Evolutionary conservation across 2,329 filamentous ascomycete species (phyloP).

Genomic region (Claviceps pusilla): DNA sequence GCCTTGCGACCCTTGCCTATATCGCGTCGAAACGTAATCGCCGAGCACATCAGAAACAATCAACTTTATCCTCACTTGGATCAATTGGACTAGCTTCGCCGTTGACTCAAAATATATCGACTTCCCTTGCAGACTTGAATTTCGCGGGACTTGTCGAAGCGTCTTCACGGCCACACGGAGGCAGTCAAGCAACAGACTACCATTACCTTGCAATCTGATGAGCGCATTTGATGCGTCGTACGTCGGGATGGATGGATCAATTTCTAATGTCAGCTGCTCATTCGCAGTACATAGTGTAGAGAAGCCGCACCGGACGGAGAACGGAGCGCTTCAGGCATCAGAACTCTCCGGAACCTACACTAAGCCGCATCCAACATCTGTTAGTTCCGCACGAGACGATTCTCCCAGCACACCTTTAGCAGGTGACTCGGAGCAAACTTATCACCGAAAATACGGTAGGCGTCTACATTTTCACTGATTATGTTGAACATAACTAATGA

Average conservation of each 20-base stretch:
- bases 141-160: constrained; percentile 32
- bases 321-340: constrained; percentile 29
- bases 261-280: constrained; percentile 26
- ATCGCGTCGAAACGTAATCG: constrained; percentile 24
- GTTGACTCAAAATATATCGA: constrained; percentile 40
- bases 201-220: constrained; percentile 33
- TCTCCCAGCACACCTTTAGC: constrained; percentile 42
- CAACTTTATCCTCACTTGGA: constrained; percentile 44
- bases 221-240: constrained; percentile 27
- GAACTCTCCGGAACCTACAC: constrained; percentile 27
- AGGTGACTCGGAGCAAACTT: constrained; percentile 32
- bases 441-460: constrained; percentile 42
- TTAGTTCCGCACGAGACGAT: constrained; percentile 42
- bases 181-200: constrained; percentile 17
- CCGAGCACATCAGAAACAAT: constrained; percentile 41
- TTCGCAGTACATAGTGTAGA: constrained; percentile 22
- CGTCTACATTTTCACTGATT: background rate
- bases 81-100: constrained; percentile 47
- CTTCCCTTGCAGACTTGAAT: constrained; percentile 34
- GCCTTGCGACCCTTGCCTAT: constrained; percentile 19
- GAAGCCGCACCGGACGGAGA: constrained; percentile 24
- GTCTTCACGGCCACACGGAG: constrained; percentile 14
- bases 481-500: constrained; percentile 12
- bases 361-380: constrained; percentile 37
- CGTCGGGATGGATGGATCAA: constrained; percentile 22